phyloP scores from a whole-genome alignment of 352 stramenopile genomes.

The Achlya hypogyna region DNA sequence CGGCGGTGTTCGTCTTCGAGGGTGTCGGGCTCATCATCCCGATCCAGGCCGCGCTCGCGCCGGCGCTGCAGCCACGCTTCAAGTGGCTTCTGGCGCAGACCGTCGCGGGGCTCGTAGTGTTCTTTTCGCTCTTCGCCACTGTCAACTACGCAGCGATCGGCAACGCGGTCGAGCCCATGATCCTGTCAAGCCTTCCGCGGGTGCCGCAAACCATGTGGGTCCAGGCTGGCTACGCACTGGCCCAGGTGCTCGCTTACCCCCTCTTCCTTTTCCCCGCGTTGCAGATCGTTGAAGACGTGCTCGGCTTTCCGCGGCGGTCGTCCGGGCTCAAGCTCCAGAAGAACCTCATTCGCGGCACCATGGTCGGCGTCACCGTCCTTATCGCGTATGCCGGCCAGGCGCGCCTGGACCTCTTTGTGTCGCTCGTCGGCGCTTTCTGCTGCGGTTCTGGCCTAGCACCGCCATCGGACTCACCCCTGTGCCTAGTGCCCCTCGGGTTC shows the following conservation, averaged over 20 bases:
- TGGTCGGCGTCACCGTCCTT: constrained; percentile 49
- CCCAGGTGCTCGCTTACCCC: constrained; percentile 69
- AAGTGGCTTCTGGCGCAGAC: constrained; percentile 43
- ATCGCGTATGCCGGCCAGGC: constrained; percentile 70
- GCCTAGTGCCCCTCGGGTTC: constrained; percentile 63
- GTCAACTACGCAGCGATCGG: constrained; percentile 72
- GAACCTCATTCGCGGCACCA: constrained; percentile 58
- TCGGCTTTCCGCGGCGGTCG: constrained; percentile 54
- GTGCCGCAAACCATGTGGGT: constrained; percentile 67
- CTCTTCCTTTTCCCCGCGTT: constrained; percentile 71
- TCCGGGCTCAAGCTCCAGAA: constrained; percentile 64
- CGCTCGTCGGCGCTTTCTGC: constrained; percentile 71
- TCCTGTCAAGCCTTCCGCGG: constrained; percentile 59
- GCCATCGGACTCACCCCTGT: constrained; percentile 14
- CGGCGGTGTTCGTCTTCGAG: constrained; percentile 73
- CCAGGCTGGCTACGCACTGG: constrained; percentile 67
- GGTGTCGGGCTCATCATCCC: constrained; percentile 72
- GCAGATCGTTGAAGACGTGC: constrained; percentile 79
- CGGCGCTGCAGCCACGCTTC: constrained; percentile 55
- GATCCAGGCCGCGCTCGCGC: constrained; percentile 57
- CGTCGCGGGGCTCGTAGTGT: constrained; percentile 53
- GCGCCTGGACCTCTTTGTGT: constrained; percentile 72
- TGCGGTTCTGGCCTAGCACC: constrained; percentile 35
- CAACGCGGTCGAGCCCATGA: constrained; percentile 45
- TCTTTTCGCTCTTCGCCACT: constrained; percentile 71